Evolutionary conservation across 2,329 filamentous ascomycete genomes (phyloP).

Genomic region (Alternaria sp.): DNA sequence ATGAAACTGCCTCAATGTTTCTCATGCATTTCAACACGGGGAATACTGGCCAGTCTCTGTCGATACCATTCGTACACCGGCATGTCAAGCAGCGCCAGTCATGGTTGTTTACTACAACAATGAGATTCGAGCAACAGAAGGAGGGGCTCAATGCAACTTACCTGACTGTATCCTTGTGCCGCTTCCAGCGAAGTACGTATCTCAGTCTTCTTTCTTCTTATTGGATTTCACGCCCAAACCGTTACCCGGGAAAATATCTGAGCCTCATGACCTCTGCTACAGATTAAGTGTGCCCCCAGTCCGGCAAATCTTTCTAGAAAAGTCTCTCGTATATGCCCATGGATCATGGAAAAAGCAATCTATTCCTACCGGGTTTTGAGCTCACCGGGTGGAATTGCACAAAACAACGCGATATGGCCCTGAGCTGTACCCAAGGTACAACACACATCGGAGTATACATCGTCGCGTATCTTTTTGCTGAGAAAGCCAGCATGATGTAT

Average conservation of each 20-base stretch:
- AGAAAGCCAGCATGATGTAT: neutral
- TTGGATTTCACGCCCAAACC: neutral
- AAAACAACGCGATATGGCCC: neutral
- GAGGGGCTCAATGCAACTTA: neutral
- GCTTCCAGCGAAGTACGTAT: slow-evolving; percentile 6
- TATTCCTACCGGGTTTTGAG: slow-evolving; percentile 28
- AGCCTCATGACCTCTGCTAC: slow-evolving; percentile 29
- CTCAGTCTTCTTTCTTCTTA: neutral
- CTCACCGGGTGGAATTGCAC: slow-evolving; percentile 15
- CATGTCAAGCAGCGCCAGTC: neutral
- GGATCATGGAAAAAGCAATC: slow-evolving; percentile 22
- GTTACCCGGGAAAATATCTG: slow-evolving; percentile 14
- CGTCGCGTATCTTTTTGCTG: neutral
- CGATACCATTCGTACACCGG: neutral
- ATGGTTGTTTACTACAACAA: neutral
- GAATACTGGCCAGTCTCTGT: neutral
- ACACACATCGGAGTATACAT: neutral
- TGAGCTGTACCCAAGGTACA: neutral
- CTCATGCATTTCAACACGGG: neutral
- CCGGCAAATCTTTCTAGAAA: slow-evolving; percentile 32
- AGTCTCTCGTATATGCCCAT: slow-evolving; percentile 18
- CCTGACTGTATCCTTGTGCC: neutral
- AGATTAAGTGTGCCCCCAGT: slow-evolving; percentile 26
- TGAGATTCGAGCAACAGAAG: neutral
- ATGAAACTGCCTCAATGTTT: slow-evolving; percentile 1